These are phyloP conservation scores for Camillea tinctor DNA, from an alignment of 2,329 filamentous ascomycete species.

Conservation along the genomic window DNA sequence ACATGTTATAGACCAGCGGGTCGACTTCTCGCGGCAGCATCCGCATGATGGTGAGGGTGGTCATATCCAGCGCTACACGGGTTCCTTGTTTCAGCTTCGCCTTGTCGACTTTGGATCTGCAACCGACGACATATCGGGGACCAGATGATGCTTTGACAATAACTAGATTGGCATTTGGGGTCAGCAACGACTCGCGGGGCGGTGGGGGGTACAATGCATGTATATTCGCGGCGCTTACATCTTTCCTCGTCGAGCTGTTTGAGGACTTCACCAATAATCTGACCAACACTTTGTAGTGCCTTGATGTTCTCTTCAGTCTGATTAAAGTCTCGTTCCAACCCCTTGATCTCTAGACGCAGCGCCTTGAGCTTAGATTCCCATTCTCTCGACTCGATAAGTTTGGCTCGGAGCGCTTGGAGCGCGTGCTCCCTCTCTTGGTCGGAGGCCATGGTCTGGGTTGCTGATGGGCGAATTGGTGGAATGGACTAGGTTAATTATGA, in stretches of 20 bases:
- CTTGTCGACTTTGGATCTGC: slow-evolving; percentile 97
- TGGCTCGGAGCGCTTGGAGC: slow-evolving; percentile 74
- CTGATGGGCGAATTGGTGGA: slow-evolving; percentile 5
- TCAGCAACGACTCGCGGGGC: slow-evolving; percentile 7
- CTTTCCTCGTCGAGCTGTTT: slow-evolving; percentile 98
- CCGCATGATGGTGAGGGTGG: slow-evolving; percentile 98
- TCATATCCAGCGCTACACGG: slow-evolving; percentile 97
- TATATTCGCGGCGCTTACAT: slow-evolving; percentile 61
- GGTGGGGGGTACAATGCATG: not conserved
- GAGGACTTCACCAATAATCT: slow-evolving; percentile 98
- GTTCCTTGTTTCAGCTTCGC: slow-evolving; percentile 96
- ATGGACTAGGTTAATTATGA: not conserved
- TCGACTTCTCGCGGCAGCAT: slow-evolving; percentile 99
- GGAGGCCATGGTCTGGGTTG: slow-evolving; percentile 42
- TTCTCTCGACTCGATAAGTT: slow-evolving; percentile 91
- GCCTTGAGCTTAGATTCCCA: slow-evolving; percentile 98
- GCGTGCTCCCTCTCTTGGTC: slow-evolving; percentile 65
- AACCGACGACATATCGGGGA: slow-evolving; percentile 96
- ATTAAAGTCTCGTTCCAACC: slow-evolving; percentile 90
- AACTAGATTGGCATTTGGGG: slow-evolving; percentile 51
- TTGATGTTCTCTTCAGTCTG: slow-evolving; percentile 99
- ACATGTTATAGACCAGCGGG: slow-evolving; percentile 99
- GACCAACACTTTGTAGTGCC: slow-evolving; percentile 95
- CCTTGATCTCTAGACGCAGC: slow-evolving; percentile 93
- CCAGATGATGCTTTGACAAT: slow-evolving; percentile 98